These are phyloP conservation scores for Gossypium anomalum DNA, from an alignment of 345 rosid species.

Conservation along the genomic window DNA sequence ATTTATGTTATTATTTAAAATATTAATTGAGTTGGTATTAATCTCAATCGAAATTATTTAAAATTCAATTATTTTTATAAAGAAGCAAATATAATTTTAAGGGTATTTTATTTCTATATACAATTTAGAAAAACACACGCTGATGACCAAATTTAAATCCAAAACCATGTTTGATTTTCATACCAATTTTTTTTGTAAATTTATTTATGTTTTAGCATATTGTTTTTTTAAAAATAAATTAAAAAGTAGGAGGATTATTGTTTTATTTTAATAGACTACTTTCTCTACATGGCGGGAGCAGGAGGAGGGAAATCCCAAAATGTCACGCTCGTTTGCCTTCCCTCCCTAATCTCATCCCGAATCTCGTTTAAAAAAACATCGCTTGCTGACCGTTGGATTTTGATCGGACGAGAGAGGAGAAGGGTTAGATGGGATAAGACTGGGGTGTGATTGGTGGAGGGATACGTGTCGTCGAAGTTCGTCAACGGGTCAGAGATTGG, in stretches of 20 bases:
- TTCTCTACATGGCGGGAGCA: conserved; percentile 23
- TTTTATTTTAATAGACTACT: conserved; percentile 19
- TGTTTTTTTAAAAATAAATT: no score
- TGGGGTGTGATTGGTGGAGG: not conserved
- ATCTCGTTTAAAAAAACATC: not conserved
- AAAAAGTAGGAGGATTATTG: no score
- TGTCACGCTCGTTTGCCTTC: not conserved
- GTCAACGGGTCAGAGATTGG: not conserved
- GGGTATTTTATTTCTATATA: no score
- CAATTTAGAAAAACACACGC: no score
- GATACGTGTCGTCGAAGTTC: not conserved
- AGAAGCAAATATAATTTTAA: no score
- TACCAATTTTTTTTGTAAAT: no score
- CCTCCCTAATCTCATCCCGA: not conserved
- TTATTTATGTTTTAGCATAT: not conserved
- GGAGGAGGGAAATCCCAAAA: not conserved
- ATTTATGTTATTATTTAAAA: no score
- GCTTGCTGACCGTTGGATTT: conserved; percentile 3
- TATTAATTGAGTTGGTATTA: no score
- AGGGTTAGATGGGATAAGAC: not conserved
- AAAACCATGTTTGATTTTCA: no score
- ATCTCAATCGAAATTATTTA: no score
- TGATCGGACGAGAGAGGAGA: not conserved
- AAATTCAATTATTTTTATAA: no score
- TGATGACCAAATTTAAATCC: no score